phyloP scores from a whole-genome alignment of 2,329 filamentous ascomycete species.

The Claviceps pazoutovae region DNA sequence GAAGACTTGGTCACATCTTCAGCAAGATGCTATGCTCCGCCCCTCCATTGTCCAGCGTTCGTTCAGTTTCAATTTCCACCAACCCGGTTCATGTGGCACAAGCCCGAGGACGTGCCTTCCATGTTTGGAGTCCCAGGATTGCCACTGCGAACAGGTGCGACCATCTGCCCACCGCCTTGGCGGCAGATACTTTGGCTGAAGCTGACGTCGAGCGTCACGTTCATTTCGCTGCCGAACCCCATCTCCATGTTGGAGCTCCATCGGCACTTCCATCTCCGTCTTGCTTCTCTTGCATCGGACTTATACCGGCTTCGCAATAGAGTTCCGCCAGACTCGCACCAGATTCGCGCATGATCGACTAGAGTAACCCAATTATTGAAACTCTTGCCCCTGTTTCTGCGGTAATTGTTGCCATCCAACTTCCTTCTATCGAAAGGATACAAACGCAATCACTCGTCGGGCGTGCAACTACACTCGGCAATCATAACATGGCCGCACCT shows the following conservation, averaged over 20 bases:
- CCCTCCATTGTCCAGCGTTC: not conserved
- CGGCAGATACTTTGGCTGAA: conserved; percentile 2
- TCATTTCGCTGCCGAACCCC: not conserved
- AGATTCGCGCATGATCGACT: not conserved
- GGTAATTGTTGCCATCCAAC: not conserved
- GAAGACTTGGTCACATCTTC: not conserved
- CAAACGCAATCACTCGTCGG: not conserved
- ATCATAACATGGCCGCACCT: not conserved
- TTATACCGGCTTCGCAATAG: not conserved
- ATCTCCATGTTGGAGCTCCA: not conserved
- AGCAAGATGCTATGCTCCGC: not conserved
- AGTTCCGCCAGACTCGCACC: not conserved
- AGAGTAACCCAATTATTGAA: not conserved
- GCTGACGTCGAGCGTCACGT: not conserved
- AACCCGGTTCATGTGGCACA: not conserved
- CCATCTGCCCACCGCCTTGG: conserved; percentile 2
- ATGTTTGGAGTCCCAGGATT: not conserved
- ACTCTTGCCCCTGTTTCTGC: not conserved
- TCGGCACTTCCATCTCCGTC: not conserved
- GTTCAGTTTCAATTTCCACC: not conserved
- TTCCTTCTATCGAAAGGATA: not conserved
- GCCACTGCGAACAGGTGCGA: conserved; percentile 1
- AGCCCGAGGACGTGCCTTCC: not conserved
- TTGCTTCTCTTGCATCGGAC: not conserved
- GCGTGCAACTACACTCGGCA: not conserved